phyloP scores from a whole-genome alignment of 148 eudicot genomes.

The Rhododendron ferrugineum region DNA sequence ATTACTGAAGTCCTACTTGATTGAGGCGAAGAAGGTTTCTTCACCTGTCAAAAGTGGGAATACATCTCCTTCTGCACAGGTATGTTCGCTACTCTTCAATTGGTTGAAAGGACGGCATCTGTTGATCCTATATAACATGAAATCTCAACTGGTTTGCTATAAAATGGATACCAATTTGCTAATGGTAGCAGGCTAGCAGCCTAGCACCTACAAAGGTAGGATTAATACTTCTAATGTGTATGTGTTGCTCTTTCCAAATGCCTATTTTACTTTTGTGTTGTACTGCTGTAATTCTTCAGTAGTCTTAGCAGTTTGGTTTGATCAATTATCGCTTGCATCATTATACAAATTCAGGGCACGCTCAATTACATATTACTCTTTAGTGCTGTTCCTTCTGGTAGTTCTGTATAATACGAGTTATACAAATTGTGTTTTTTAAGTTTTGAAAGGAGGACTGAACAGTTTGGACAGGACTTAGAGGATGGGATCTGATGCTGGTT shows the following conservation, averaged over 20 bases:
- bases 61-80: constrained; percentile 65
- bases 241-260: constrained; percentile 1
- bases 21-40: constrained; percentile 62
- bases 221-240: background rate
- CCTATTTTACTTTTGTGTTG: background rate
- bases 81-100: constrained; percentile 16
- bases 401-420: background rate
- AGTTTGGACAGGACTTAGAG: background rate
- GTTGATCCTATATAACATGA: background rate
- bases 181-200: background rate
- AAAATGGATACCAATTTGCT: background rate
- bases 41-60: constrained; percentile 65
- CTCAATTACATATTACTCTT: background rate
- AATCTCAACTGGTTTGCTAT: background rate
- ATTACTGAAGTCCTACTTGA: constrained; percentile 71
- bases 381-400: background rate
- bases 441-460: background rate
- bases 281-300: too few relatives aligned
- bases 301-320: background rate
- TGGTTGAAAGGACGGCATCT: background rate
- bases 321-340: background rate
- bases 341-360: background rate
- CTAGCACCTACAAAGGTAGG: background rate
- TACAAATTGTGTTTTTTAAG: background rate
- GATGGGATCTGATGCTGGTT: background rate